Evolutionary conservation across 805 yeast species (phyloP).

Genomic region (Saccharomycopsis lassenensis): DNA sequence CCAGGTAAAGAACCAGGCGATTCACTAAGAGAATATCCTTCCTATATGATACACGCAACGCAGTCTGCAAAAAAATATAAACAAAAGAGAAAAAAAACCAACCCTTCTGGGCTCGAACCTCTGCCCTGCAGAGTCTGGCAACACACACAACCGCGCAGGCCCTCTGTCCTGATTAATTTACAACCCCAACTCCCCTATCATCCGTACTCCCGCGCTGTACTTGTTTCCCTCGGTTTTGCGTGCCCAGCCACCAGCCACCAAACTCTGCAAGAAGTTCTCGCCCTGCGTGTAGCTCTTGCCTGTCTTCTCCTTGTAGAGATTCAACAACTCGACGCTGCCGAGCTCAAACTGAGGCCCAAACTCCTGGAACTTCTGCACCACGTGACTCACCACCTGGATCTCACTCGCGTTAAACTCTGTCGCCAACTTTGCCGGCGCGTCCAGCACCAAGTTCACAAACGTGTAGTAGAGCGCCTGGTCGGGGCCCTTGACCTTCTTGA

Average conservation of each 20-base stretch:
- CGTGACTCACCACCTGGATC: slow-evolving; percentile 7
- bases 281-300: slow-evolving; percentile 10
- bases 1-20: too few relatives aligned
- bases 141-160: too few relatives aligned
- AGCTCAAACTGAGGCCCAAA: slow-evolving; percentile 1
- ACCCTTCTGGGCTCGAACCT: too few relatives aligned
- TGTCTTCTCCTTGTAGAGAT: slow-evolving; percentile 7
- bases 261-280: slow-evolving; percentile 8
- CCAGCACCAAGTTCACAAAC: slow-evolving; percentile 11
- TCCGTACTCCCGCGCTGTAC: slow-evolving; percentile 9
- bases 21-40: too few relatives aligned
- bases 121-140: too few relatives aligned
- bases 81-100: too few relatives aligned
- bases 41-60: too few relatives aligned
- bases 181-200: slow-evolving; percentile 14
- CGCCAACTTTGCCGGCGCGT: slow-evolving; percentile 8
- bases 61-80: too few relatives aligned
- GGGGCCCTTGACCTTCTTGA: slow-evolving; percentile 10
- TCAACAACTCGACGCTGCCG: slow-evolving; percentile 12
- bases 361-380: slow-evolving; percentile 9
- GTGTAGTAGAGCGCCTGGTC: slow-evolving; percentile 8
- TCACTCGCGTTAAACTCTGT: slow-evolving; percentile 14
- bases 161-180: too few relatives aligned
- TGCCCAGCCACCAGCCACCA: slow-evolving; percentile 15
- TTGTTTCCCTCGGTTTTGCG: slow-evolving; percentile 3